Percentiles rank a stretch among this genome's conserved stretches.
Evolutionary conservation across 2,329 filamentous ascomycete genomes (phyloP).

Genomic region (Apiospora arundinis): DNA sequence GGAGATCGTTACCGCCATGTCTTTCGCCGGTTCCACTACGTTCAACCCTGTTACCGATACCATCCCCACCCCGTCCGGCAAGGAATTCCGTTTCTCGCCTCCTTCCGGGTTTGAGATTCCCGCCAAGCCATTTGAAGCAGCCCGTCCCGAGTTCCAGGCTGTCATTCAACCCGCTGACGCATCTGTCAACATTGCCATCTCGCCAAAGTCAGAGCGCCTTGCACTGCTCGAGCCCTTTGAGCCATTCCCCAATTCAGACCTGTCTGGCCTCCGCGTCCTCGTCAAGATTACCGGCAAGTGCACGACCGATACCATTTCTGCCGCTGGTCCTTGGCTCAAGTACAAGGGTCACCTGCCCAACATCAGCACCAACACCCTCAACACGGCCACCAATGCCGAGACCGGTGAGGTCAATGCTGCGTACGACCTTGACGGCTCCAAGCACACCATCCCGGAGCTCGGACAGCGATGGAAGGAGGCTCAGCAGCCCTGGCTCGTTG

Average conservation of each 20-base stretch:
- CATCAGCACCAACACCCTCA: constrained; percentile 96
- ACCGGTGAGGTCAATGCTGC: constrained; percentile 93
- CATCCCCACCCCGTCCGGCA: constrained; percentile 79
- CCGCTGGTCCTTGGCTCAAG: constrained; percentile 95
- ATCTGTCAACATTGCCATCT: constrained; percentile 75
- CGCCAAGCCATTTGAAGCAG: constrained; percentile 72
- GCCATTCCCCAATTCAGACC: constrained; percentile 78
- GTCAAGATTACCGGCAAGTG: constrained; percentile 98
- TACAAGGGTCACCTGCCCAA: constrained; percentile 99
- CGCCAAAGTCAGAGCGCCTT: constrained; percentile 86
- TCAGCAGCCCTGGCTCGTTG: constrained; percentile 84
- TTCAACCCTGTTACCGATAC: constrained; percentile 96
- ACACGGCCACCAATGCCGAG: constrained; percentile 90
- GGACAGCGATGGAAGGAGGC: constrained; percentile 81
- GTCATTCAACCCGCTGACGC: constrained; percentile 75
- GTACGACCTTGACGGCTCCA: constrained; percentile 81
- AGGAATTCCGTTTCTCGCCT: constrained; percentile 83
- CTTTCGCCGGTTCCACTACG: constrained; percentile 88
- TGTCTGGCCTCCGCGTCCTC: constrained; percentile 80
- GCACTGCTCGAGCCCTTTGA: constrained; percentile 90
- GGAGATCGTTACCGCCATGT: constrained; percentile 95
- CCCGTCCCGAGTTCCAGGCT: constrained; percentile 69
- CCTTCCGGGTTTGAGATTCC: constrained; percentile 74
- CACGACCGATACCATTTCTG: constrained; percentile 98
- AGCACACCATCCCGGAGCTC: constrained; percentile 84